Conservation (phyloP, 1,284 basidiomycete genomes). For the Cystobasidium pallidum region DNA sequence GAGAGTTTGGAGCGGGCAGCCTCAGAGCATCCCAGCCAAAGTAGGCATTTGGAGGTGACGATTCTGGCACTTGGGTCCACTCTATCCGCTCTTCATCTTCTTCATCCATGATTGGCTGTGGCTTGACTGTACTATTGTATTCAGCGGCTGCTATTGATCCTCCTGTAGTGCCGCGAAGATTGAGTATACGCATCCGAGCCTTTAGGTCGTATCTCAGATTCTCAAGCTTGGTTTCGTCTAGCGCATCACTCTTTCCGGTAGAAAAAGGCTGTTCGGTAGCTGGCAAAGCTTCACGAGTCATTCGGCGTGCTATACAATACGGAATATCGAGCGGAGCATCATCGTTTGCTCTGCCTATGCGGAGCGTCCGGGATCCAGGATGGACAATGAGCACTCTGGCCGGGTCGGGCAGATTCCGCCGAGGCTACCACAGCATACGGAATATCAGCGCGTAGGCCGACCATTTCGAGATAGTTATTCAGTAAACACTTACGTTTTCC, state of each 20-base stretch:
- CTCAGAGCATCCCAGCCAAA: constrained; percentile 77
- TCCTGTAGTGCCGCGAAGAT: constrained; percentile 75
- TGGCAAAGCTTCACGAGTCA: constrained; percentile 3
- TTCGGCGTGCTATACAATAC: constrained; percentile 69
- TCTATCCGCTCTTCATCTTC: constrained; percentile 79
- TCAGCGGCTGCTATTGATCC: constrained; percentile 71
- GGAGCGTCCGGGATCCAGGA: constrained; percentile 82
- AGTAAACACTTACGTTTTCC: constrained; percentile 15
- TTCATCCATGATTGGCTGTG: constrained; percentile 76
- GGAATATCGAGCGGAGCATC: constrained; percentile 73
- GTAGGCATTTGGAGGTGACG: constrained; percentile 59
- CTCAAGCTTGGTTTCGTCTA: constrained; percentile 74
- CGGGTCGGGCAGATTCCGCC: constrained; percentile 16
- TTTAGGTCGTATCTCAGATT: constrained; percentile 74
- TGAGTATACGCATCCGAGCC: constrained; percentile 84
- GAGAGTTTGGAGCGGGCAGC: constrained; percentile 67
- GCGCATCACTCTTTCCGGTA: constrained; percentile 12
- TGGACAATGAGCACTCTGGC: constrained; percentile 74
- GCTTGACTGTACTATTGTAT: constrained; percentile 60
- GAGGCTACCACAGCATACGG: not conserved
- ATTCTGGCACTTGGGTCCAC: constrained; percentile 69
- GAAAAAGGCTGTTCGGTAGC: constrained; percentile 16
- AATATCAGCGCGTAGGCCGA: not conserved
- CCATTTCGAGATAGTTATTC: not conserved
- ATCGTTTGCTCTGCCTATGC: constrained; percentile 89